Evolutionary conservation across 179 eudicot genomes (phyloP), one percentile per base, ranked within the genome.

Genomic region (Silene noctiflora): DNA sequence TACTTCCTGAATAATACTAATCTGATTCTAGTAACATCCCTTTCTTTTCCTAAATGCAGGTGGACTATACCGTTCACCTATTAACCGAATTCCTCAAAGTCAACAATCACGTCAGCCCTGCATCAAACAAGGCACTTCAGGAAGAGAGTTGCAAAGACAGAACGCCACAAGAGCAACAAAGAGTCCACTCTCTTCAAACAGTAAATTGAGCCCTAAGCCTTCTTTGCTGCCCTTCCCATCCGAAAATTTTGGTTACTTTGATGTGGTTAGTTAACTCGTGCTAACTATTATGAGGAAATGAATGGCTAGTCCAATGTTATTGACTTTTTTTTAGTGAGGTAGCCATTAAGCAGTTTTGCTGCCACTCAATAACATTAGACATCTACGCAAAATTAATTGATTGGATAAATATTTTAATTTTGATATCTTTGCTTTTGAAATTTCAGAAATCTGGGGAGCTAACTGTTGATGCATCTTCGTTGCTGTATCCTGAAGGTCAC

Each of bases 161-260:
- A 62, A 16, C 73, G 76, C 76, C 25, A 44, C 73, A 22, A 65
- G 35, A 39, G 61, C 46, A 39, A 59, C 73, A 39, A 71, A 24
- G 68, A 77, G 77, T 75, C 84, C 79, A 19, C 31, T 82, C 59
- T 75, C 55, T 31, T 44, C 73, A 44, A 71, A 73, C 22, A 66
- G n/a, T 42, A 46, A 73, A 7, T 56, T 39, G 58, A 73, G 69
- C 22, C 55, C 79, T 27, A 78, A 70, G 69, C 59, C 81, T 69
- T 77, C 81, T 69, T 70, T 76, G 31, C 84, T 78, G 14, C 82
- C 76, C 24, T 20, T 71, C 42, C 84, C 83, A 64, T 78, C 84
- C 55, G 69, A 75, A 74, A 76, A 78, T 19, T 64, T 82, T 6
- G 79, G 76, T 21, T 78, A 71, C 79, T 82, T 78, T 78, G 84